phyloP scores from a whole-genome alignment of 2,329 filamentous ascomycete genomes.

The Trichoderma atroviride region DNA sequence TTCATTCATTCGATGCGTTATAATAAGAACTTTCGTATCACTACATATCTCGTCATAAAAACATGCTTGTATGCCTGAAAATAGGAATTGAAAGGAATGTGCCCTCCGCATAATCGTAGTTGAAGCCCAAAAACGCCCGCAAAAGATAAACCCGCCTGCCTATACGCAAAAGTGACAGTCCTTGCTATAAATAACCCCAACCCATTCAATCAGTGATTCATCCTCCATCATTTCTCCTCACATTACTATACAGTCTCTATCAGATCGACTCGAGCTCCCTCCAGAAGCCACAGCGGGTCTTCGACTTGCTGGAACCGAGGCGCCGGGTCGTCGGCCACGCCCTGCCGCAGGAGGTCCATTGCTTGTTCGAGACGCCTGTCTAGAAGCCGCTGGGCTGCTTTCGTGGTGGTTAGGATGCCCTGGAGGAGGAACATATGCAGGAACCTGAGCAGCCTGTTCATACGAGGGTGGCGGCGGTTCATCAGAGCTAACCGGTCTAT shows the following conservation, averaged over 20 bases:
- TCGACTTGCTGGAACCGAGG: conserved; percentile 32
- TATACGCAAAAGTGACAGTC: not conserved
- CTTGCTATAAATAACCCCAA: not conserved
- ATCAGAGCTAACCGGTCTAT: conserved; percentile 44
- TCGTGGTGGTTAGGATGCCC: conserved; percentile 54
- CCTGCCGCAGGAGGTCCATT: not conserved
- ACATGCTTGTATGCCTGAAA: not conserved
- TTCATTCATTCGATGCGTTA: not conserved
- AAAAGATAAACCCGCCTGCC: not conserved
- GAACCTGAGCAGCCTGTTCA: conserved; percentile 57
- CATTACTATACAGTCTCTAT: conserved; percentile 53
- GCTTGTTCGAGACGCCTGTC: conserved; percentile 11
- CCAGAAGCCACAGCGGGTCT: conserved; percentile 33
- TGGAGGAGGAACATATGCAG: conserved; percentile 54
- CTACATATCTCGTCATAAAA: not conserved
- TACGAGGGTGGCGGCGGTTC: conserved; percentile 62
- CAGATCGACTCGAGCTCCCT: conserved; percentile 31
- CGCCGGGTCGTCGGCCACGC: conserved; percentile 28
- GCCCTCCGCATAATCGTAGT: not conserved
- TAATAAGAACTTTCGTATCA: not conserved
- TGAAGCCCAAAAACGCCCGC: not conserved
- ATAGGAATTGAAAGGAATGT: not conserved
- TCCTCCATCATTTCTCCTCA: conserved; percentile 32
- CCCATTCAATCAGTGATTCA: not conserved
- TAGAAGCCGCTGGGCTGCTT: conserved; percentile 37